Evolutionary conservation across 2,329 filamentous ascomycete species (phyloP), one percentile per base, ranked within the genome.

Genomic region (Colletotrichum endophyticum): DNA sequence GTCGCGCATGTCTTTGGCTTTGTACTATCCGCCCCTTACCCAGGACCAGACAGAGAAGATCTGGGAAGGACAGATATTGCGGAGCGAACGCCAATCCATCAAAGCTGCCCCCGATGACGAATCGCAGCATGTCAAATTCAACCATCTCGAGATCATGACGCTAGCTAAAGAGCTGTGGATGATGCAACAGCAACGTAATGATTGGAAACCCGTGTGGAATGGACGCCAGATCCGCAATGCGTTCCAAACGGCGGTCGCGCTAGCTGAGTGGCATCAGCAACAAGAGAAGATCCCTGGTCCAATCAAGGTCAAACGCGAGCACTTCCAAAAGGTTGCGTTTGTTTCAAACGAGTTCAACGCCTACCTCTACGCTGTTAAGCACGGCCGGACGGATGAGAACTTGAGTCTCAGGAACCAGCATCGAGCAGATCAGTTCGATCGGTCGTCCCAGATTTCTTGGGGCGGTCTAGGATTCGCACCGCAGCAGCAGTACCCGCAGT

Each of bases 1-100:
- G n/a, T 87, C 84, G 59, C 86, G 88, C 49, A 89, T 90, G 73
- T 87, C 89, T 77, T 86, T 89, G 4, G 64, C 73, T 2, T 75
- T 83, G 13, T 82, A 82, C 77, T 83, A 85, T 76, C 84, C 84
- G 9, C 85, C 84, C 0, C 81, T 87, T 1, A 82, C 83, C 63
- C 83, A 83, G 79, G 78, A 80, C 0, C 84, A 87, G 77, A 85
- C 87, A 44, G 84, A 85, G 76, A 83, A 83, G 72, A 87, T 87
- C 72, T 87, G 87, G 84, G 82, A 81, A 5, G 78, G 85, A 34
- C 87, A 87, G 76, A 83, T 87, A 11, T 8, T 36, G 6, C 72
- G 72, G 2, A 66, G 69, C 3, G 63, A 73, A 11, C n/a, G n/a
- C n/a, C n/a, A n/a, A n/a, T 71, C 72, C 0, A 2, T 2, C 2